Evolutionary conservation across 2,329 filamentous ascomycete genomes (phyloP), one percentile per base, ranked within the genome.

Genomic region (Fusarium brevicatenulatum): DNA sequence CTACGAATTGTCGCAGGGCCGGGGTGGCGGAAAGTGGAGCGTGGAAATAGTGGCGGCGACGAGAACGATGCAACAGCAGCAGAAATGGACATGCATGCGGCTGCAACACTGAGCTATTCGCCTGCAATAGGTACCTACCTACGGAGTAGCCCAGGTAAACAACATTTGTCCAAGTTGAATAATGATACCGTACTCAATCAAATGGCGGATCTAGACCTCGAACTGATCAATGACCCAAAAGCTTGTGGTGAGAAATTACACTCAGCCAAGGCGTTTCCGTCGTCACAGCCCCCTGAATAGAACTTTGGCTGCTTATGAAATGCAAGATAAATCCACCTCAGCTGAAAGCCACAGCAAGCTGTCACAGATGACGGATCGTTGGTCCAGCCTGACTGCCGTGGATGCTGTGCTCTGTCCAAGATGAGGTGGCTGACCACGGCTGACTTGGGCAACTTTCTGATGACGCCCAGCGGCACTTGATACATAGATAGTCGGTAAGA

Each of bases 331-430:
- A 64, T 59, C 58, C 65, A 68, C 69, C 54, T 72, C 70, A 73
- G 70, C 70, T 72, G 63, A 68, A 68, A 63, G 68, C 57, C 68
- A 68, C 63, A 63, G 37, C 47, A 67, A 71, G 49, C 67, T 68
- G 68, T 58, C 47, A 64, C 36, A 50, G 52, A 70, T 65, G 69
- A 69, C 64, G 50, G 52, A 30, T 71, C 62, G 46, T 69, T 65
- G 44, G 43, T 40, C 43, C 44, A 64, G 56, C 36, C 30, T 54
- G 30, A 36, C 59, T 44, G 37, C 62, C 34, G 32, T 49, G 40
- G 39, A 53, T 66, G 28, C 54, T 52, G 54, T 63, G 54, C 47
- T 59, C 66, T 49, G 54, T 44, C 50, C 60, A 54, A 43, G 42
- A 34, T 59, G 53, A 47, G 46, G 40, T 52, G 56, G 56, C 56